Conservation (phyloP, 1,284 basidiomycete species). For the Testicularia cyperi region DNA sequence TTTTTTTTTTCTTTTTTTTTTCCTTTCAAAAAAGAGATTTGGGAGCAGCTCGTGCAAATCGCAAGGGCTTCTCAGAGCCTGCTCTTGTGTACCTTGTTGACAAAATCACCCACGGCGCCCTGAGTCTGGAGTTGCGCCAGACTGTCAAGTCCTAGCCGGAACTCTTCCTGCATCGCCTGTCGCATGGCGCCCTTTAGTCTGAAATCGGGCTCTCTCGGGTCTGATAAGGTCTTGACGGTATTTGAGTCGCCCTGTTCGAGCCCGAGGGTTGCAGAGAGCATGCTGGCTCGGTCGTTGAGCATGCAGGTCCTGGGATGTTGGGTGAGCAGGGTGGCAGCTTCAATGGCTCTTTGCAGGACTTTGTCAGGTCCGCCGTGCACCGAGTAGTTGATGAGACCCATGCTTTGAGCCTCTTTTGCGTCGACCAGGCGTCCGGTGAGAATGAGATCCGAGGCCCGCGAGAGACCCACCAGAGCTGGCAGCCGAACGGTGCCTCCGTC, state of each 20-base stretch:
- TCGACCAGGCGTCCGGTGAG: conserved; percentile 18
- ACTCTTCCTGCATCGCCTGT: conserved; percentile 25
- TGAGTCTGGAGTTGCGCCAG: conserved; percentile 17
- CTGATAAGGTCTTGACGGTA: neutral
- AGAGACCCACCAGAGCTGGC: conserved; percentile 20
- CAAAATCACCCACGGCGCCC: conserved; percentile 24
- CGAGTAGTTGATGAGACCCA: conserved; percentile 27
- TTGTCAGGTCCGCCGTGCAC: conserved; percentile 4
- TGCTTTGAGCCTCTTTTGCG: conserved; percentile 12
- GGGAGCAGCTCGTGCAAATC: no score
- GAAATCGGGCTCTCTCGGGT: conserved; percentile 11
- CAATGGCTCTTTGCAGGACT: conserved; percentile 15
- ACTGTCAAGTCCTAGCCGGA: conserved; percentile 21
- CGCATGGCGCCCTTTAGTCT: conserved; percentile 20
- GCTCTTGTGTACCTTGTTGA: no score
- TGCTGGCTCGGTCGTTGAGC: conserved; percentile 30
- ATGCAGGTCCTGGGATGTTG: conserved; percentile 31
- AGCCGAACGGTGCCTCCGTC: conserved; percentile 29
- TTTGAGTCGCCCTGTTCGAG: neutral
- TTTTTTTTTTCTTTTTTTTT: no score
- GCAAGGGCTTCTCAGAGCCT: no score
- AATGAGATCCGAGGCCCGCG: conserved; percentile 18
- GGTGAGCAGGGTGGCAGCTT: conserved; percentile 11
- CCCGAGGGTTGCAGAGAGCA: no score
- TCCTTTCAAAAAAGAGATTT: no score